Conservation (phyloP, 768 basidiomycete species). For the Phaeotremella skinneri region DNA sequence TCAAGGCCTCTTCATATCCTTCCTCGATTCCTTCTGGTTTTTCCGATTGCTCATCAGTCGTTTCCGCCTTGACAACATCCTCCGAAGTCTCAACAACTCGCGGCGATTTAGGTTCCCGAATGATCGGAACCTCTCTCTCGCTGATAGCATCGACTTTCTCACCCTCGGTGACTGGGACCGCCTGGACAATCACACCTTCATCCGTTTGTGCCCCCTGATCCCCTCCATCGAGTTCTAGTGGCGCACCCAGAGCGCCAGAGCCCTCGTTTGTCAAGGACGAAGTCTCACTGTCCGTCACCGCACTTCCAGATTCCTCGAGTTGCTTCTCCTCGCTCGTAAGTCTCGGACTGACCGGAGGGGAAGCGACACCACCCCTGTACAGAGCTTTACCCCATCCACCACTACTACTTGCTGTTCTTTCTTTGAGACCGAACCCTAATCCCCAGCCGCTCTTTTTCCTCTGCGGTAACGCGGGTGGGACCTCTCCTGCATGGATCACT, state of each 20-base stretch:
- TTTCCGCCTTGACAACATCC: not conserved
- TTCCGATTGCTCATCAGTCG: too few relatives aligned
- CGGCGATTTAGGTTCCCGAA: constrained; percentile 10
- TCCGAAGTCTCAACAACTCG: not conserved
- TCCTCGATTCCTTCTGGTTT: not conserved
- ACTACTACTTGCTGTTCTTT: constrained; percentile 11
- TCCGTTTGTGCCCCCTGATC: not conserved
- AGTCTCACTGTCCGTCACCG: constrained; percentile 19
- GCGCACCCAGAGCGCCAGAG: constrained; percentile 4
- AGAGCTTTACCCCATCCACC: constrained; percentile 29
- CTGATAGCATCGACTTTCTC: constrained; percentile 1
- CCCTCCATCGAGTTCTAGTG: constrained; percentile 14
- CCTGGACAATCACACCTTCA: not conserved
- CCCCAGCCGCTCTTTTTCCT: constrained; percentile 38
- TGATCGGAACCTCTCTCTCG: constrained; percentile 17
- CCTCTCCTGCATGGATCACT: not conserved
- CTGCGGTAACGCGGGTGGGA: constrained; percentile 16
- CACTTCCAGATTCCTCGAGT: constrained; percentile 13
- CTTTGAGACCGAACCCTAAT: constrained; percentile 35
- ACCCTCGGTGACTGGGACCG: not conserved
- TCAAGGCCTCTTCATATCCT: not conserved
- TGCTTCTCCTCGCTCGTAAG: constrained; percentile 1
- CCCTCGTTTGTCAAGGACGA: not conserved
- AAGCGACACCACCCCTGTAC: constrained; percentile 4
- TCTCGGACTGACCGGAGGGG: constrained; percentile 31